Conservation (phyloP, 169 alveolate species). For the Theileria sp. region DNA sequence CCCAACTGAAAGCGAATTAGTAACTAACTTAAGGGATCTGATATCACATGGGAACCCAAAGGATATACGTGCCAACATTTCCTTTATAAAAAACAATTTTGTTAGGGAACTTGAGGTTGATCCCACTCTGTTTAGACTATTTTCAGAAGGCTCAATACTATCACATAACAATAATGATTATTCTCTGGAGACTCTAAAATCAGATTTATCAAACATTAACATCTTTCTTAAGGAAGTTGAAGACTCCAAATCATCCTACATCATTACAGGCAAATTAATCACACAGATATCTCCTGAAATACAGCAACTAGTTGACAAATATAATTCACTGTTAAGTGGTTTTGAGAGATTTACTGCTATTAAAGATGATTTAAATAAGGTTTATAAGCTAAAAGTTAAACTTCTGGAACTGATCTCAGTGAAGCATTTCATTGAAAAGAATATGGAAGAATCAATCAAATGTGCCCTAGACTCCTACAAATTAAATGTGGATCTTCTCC, state of each 20-base stretch:
- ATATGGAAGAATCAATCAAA: conserved; percentile 28
- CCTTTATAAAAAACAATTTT: conserved; percentile 1
- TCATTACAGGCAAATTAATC: not conserved
- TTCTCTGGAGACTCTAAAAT: not conserved
- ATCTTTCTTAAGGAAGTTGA: not conserved
- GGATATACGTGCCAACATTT: not conserved
- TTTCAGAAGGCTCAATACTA: conserved; percentile 8
- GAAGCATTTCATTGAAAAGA: conserved; percentile 20
- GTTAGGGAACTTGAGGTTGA: conserved; percentile 5
- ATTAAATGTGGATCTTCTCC: conserved; percentile 20
- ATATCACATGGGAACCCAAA: conserved; percentile 17
- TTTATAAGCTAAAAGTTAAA: conserved; percentile 10
- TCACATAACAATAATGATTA: not conserved
- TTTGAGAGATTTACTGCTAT: not conserved
- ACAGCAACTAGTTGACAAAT: not conserved
- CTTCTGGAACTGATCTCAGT: conserved; percentile 25
- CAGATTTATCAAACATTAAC: not conserved
- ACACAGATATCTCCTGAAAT: not conserved
- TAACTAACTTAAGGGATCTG: conserved; percentile 15
- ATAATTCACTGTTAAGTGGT: not conserved
- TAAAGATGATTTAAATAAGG: not conserved
- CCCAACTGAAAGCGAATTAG: conserved; percentile 19
- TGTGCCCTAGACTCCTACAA: conserved; percentile 42
- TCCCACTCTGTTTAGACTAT: not conserved
- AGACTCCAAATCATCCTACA: not conserved